These are phyloP conservation scores for Thielaviopsis punctulata DNA, from an alignment of 2,329 filamentous ascomycete species.

Conservation along the genomic window DNA sequence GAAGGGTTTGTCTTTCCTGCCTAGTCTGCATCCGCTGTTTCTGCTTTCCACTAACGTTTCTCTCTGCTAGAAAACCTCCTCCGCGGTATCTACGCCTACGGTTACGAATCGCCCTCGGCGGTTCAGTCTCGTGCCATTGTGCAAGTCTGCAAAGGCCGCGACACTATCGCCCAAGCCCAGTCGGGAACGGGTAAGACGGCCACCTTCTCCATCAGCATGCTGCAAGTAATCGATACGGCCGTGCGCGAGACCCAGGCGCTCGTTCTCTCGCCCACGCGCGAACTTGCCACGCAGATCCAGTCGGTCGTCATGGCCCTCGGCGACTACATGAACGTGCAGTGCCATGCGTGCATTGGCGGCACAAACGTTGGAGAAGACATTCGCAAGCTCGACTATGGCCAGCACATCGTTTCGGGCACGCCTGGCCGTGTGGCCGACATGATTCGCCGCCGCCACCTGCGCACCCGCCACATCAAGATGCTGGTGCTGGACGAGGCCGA, in stretches of 20 bases:
- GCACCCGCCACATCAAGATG: slow-evolving; percentile 48
- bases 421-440: slow-evolving; percentile 73
- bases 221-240: slow-evolving; percentile 87
- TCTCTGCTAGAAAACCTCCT: slow-evolving; percentile 56
- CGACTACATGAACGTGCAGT: slow-evolving; percentile 99
- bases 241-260: slow-evolving; percentile 88
- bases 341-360: slow-evolving; percentile 94
- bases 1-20: slow-evolving; percentile 40
- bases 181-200: slow-evolving; percentile 95
- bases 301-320: slow-evolving; percentile 99
- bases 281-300: slow-evolving; percentile 95
- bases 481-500: slow-evolving; percentile 44
- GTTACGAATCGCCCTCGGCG: slow-evolving; percentile 93
- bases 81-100: slow-evolving; percentile 94
- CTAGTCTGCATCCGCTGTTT: too few relatives aligned
- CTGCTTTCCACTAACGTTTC: background rate
- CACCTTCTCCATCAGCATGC: slow-evolving; percentile 89
- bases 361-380: slow-evolving; percentile 98
- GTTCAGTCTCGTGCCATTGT: slow-evolving; percentile 97
- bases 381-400: slow-evolving; percentile 89
- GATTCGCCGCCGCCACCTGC: slow-evolving; percentile 39
- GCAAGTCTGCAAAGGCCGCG: slow-evolving; percentile 95
- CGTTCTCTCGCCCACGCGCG: slow-evolving; percentile 86
- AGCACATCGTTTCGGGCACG: slow-evolving; percentile 93
- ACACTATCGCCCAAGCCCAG: slow-evolving; percentile 96